Conservation (phyloP, 345 rosid species). For the Aegle marmelos region DNA sequence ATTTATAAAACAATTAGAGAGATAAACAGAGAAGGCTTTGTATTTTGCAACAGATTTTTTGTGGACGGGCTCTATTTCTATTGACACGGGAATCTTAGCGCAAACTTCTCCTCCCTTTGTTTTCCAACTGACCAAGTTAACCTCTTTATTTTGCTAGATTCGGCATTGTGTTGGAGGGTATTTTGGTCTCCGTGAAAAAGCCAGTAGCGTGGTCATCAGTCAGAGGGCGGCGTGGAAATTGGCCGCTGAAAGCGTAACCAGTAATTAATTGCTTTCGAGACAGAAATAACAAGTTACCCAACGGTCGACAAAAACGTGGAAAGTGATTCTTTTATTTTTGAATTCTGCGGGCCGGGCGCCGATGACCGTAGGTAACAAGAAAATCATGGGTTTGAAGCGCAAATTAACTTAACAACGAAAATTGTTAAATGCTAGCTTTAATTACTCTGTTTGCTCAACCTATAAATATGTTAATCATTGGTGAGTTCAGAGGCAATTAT, state of each 20-base stretch:
- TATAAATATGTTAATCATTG: too few relatives aligned
- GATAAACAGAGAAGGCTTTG: background rate
- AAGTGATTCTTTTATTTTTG: background rate
- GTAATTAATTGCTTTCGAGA: background rate
- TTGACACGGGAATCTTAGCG: too few relatives aligned
- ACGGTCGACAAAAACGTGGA: conserved; percentile 18
- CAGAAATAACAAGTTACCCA: background rate
- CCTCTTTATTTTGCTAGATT: background rate
- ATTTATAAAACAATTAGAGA: background rate
- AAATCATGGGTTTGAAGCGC: too few relatives aligned
- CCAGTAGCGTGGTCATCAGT: background rate
- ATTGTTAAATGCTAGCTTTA: too few relatives aligned
- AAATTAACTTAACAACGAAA: too few relatives aligned
- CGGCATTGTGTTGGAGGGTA: background rate
- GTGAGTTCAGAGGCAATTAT: too few relatives aligned
- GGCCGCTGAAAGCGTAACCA: background rate
- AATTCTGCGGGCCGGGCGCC: background rate
- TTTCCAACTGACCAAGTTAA: background rate
- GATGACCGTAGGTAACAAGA: too few relatives aligned
- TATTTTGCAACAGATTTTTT: background rate
- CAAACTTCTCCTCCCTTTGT: background rate
- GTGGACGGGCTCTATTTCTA: background rate
- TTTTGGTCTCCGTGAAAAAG: background rate
- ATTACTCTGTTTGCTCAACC: too few relatives aligned
- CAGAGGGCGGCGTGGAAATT: conserved; percentile 7